A percentile compares a stretch with the other conserved stretches of the same genome.
Evolutionary conservation across 805 yeast species (phyloP).

Genomic region (Brettanomyces custersianus): DNA sequence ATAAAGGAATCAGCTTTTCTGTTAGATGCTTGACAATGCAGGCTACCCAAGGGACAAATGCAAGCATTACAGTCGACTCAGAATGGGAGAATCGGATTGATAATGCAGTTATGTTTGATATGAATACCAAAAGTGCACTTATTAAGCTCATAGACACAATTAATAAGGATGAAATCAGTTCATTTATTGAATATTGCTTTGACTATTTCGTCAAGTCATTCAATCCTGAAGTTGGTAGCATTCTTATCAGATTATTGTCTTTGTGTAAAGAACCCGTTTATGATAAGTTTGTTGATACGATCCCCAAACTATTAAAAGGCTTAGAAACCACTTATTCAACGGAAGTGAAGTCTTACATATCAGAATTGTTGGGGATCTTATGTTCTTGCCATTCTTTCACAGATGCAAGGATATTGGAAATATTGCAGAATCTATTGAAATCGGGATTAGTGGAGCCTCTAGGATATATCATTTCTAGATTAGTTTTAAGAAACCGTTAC

Average conservation of each 20-base stretch:
- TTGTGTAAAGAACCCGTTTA: constrained; percentile 15
- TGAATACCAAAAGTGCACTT: constrained; percentile 31
- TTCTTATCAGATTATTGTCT: constrained; percentile 18
- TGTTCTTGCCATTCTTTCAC: constrained; percentile 28
- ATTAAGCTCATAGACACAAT: constrained; percentile 10
- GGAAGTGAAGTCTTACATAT: constrained; percentile 14
- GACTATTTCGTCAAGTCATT: constrained; percentile 10
- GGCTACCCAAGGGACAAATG: constrained; percentile 39
- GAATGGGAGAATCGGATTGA: constrained; percentile 67
- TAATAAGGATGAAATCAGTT: constrained; percentile 4
- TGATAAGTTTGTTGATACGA: constrained; percentile 5
- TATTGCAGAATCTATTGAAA: constrained; percentile 7
- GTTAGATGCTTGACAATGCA: constrained; percentile 59
- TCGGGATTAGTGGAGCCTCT: constrained; percentile 21
- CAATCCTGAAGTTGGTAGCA: constrained; percentile 7
- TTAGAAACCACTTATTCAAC: constrained; percentile 15
- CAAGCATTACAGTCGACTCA: constrained; percentile 59
- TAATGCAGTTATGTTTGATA: constrained; percentile 59
- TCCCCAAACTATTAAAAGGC: constrained; percentile 9
- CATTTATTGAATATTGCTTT: constrained; percentile 17
- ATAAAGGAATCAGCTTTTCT: constrained; percentile 41
- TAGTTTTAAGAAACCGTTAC: constrained; percentile 26
- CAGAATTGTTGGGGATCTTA: constrained; percentile 22
- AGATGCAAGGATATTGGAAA: constrained; percentile 6
- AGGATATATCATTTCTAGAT: constrained; percentile 40